Conservation (phyloP, 257 asterid species). For the Paraleonurus japonicus region DNA sequence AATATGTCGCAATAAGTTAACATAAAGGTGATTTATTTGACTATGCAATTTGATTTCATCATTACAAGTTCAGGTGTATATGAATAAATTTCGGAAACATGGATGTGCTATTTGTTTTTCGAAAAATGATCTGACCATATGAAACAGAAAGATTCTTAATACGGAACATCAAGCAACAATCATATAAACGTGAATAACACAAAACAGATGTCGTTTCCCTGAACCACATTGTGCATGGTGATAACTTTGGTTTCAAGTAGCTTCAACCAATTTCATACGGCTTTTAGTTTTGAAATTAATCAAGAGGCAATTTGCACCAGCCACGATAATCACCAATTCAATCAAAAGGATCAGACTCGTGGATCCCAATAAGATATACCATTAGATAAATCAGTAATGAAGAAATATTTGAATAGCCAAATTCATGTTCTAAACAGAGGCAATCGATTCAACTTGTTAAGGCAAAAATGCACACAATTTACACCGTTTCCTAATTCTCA, state of each 20-base stretch:
- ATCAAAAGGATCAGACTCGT: not conserved
- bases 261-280: not conserved
- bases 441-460: not conserved
- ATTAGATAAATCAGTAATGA: not conserved
- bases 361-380: not conserved
- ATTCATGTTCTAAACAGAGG: not conserved
- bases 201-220: too few relatives aligned
- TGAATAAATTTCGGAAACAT: not conserved
- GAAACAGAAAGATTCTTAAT: not conserved
- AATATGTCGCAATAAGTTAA: slow-evolving; percentile 12
- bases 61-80: not conserved
- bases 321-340: not conserved
- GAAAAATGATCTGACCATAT: not conserved
- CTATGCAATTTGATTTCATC: not conserved
- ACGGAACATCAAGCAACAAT: not conserved
- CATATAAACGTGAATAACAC: too few relatives aligned
- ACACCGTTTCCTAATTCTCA: not conserved
- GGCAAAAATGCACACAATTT: not conserved
- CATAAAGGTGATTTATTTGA: not conserved
- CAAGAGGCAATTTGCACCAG: not conserved
- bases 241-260: not conserved
- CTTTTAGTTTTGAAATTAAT: not conserved
- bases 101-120: not conserved
- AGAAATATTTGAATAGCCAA: not conserved
- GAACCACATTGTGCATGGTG: not conserved